phyloP scores from a whole-genome alignment of 75 land plant species.

The Pseudotsuga menziesii region DNA sequence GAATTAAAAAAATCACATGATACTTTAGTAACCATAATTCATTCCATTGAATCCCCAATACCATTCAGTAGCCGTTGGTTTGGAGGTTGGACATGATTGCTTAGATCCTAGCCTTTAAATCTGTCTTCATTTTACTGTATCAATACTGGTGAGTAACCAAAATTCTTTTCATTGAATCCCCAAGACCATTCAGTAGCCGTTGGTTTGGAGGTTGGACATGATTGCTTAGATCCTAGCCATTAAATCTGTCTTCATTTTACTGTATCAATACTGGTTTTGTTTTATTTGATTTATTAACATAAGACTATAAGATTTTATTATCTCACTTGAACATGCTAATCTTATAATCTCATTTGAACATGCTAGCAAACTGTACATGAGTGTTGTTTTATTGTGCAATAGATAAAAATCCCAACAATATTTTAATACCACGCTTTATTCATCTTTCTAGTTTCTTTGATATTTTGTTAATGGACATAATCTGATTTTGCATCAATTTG shows the following conservation, averaged over 20 bases:
- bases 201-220: constrained; percentile 34
- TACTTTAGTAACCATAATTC: not conserved
- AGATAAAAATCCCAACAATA: not conserved
- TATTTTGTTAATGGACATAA: too few species aligned
- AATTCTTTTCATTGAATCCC: not conserved
- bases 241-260: not conserved
- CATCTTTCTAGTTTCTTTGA: too few species aligned
- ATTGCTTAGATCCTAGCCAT: constrained; percentile 6
- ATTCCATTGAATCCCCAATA: not conserved
- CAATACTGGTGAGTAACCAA: not conserved
- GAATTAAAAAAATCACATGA: not conserved
- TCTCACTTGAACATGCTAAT: not conserved
- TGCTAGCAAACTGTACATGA: not conserved
- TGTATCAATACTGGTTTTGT: not conserved
- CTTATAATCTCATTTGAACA: not conserved
- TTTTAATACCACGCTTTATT: not conserved
- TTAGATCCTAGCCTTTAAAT: constrained; percentile 8
- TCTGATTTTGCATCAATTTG: too few species aligned
- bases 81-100: constrained; percentile 27
- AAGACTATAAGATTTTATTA: not conserved
- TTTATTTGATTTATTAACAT: not conserved
- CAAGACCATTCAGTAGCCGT: constrained; percentile 16
- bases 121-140: not conserved
- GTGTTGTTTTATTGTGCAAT: not conserved
- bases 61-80: constrained; percentile 24